These are phyloP conservation scores for Neurospora sp. DNA, from an alignment of 495 filamentous ascomycete species.

Conservation along the genomic window DNA sequence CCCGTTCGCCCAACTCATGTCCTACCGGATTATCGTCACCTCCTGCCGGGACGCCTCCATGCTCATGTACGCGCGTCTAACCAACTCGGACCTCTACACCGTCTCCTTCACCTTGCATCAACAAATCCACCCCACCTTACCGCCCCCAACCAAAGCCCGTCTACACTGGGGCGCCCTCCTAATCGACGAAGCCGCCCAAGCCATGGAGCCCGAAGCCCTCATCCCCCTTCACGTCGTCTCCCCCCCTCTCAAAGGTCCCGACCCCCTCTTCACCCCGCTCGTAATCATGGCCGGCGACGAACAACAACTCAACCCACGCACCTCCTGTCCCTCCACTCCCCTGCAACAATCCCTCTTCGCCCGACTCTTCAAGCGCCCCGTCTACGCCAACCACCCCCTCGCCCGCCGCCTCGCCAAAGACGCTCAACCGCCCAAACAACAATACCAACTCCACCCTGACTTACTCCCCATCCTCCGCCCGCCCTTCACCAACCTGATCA, in stretches of 20 bases:
- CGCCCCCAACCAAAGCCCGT: background rate
- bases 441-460: conserved; percentile 1
- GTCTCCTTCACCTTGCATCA: conserved; percentile 8
- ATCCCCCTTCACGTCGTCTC: conserved; percentile 41
- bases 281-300: conserved; percentile 50
- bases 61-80: conserved; percentile 38
- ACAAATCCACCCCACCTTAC: conserved; percentile 10
- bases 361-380: conserved; percentile 33
- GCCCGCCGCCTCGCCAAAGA: conserved; percentile 21
- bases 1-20: conserved; percentile 39
- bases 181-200: conserved; percentile 49
- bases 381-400: conserved; percentile 42
- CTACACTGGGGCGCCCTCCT: conserved; percentile 46
- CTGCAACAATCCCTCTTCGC: conserved; percentile 42
- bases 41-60: conserved; percentile 42
- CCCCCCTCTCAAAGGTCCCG: conserved; percentile 29
- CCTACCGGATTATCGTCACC: conserved; percentile 39
- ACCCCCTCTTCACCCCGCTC: conserved; percentile 23
- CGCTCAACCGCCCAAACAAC: background rate
- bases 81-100: conserved; percentile 26
- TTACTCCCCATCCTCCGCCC: conserved; percentile 29
- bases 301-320: conserved; percentile 42
- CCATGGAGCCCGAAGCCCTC: conserved; percentile 42
- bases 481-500: conserved; percentile 43
- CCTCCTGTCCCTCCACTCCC: conserved; percentile 26